phyloP scores from a whole-genome alignment of 2,329 filamentous ascomycete species.

The Alternaria angustiovoidea region DNA sequence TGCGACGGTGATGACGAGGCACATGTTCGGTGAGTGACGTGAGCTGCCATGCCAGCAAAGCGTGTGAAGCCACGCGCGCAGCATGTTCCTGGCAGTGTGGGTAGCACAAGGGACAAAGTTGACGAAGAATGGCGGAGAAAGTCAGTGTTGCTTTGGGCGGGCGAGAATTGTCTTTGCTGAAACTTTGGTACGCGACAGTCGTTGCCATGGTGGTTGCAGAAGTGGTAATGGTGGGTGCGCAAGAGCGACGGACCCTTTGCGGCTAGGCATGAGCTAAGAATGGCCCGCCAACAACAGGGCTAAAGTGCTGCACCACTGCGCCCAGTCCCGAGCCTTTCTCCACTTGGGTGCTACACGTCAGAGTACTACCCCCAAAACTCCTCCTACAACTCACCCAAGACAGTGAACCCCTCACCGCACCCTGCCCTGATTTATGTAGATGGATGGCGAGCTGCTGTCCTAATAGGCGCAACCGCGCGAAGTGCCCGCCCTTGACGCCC shows the following conservation, averaged over 20 bases:
- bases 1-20: neutral
- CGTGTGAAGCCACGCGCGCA: slow-evolving; percentile 11
- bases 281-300: slow-evolving; percentile 3
- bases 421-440: slow-evolving; percentile 26
- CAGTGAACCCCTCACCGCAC: slow-evolving; percentile 16
- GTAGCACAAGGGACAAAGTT: slow-evolving; percentile 1
- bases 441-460: slow-evolving; percentile 38
- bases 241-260: slow-evolving; percentile 2
- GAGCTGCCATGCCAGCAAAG: slow-evolving; percentile 21
- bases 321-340: slow-evolving; percentile 16
- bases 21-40: neutral
- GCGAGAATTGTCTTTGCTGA: neutral
- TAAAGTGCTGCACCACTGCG: neutral
- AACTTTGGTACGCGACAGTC: neutral
- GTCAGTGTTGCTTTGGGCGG: neutral
- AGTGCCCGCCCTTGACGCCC: slow-evolving; percentile 32
- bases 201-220: slow-evolving; percentile 9
- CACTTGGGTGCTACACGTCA: slow-evolving; percentile 30
- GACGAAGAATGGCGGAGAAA: neutral
- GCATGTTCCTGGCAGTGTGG: slow-evolving; percentile 11
- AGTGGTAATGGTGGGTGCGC: slow-evolving; percentile 7
- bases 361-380: slow-evolving; percentile 23
- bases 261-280: slow-evolving; percentile 4
- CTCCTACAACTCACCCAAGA: slow-evolving; percentile 18
- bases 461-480: slow-evolving; percentile 44